Conservation (phyloP, 305 asterid genomes). For the Rubia peregrina region DNA sequence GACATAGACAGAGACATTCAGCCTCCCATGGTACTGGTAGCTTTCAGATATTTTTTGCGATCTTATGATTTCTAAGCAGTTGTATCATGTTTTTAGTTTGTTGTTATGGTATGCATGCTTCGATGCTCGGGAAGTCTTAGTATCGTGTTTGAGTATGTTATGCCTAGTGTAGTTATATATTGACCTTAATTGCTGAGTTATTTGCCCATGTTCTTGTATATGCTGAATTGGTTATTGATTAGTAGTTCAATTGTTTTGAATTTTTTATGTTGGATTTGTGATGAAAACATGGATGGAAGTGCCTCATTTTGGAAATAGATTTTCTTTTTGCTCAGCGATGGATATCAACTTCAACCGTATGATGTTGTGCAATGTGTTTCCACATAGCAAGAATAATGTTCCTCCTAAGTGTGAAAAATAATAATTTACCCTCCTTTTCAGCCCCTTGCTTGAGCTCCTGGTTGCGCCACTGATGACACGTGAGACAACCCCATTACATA, state of each 20-base stretch:
- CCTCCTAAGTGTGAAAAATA: too few species aligned
- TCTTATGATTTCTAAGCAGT: background rate
- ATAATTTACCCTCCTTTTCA: too few species aligned
- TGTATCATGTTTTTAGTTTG: background rate
- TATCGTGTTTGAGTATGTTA: background rate
- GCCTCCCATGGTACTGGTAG: constrained; percentile 40
- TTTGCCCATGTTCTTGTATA: constrained; percentile 1
- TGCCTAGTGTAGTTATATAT: background rate
- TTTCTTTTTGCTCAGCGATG: background rate
- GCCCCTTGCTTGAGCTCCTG: too few species aligned
- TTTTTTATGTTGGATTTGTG: background rate
- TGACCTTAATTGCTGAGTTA: background rate
- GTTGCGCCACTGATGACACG: too few species aligned
- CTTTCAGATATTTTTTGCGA: background rate
- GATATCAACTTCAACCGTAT: constrained; percentile 3
- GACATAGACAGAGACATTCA: constrained; percentile 28
- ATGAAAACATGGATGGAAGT: background rate
- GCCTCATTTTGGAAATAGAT: background rate
- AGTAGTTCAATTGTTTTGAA: background rate
- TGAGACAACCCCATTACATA: too few species aligned
- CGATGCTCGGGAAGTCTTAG: background rate
- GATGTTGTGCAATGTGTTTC: too few species aligned
- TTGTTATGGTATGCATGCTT: background rate
- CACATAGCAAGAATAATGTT: too few species aligned
- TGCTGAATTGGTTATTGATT: background rate